These are phyloP conservation scores for Fusarium acutatum DNA, from an alignment of 2,329 filamentous ascomycete genomes.

Conservation along the genomic window DNA sequence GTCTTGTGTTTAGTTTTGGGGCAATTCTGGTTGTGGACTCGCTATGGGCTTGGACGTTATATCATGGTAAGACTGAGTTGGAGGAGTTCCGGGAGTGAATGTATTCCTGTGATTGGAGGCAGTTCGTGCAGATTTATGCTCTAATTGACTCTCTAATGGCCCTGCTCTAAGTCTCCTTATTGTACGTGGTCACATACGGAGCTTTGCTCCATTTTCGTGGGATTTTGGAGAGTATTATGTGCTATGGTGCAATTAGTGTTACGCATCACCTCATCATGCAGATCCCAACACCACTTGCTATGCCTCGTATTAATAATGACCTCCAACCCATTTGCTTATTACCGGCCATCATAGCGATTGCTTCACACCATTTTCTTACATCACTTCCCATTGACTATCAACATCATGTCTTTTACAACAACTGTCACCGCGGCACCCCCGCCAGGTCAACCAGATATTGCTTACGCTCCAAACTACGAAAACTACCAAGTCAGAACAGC, in stretches of 20 bases:
- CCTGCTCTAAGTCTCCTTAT: rapidly evolving
- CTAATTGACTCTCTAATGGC: rapidly evolving
- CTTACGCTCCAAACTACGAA: constrained; percentile 19
- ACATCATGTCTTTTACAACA: constrained; percentile 8
- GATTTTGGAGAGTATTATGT: background rate
- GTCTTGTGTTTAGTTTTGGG: constrained; percentile 72
- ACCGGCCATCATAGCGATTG: background rate
- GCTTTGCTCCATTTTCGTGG: background rate
- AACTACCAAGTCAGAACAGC: background rate
- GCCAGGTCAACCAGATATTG: constrained; percentile 24
- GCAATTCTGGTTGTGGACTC: constrained; percentile 60
- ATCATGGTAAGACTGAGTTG: constrained; percentile 53
- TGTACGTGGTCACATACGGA: no score
- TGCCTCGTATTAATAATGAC: background rate
- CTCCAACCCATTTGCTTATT: background rate
- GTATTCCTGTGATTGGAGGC: background rate
- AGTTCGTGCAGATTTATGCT: background rate
- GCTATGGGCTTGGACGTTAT: constrained; percentile 61
- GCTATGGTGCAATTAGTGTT: constrained; percentile 14
- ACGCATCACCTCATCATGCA: constrained; percentile 15
- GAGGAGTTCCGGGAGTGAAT: constrained; percentile 44
- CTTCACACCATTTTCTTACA: background rate
- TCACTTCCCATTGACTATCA: background rate
- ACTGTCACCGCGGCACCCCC: constrained; percentile 7
- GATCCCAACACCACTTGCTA: background rate